Base-by-base conservation (phyloP, 2,329 filamentous ascomycete species). In the Aspergillus chevalieri region DNA sequence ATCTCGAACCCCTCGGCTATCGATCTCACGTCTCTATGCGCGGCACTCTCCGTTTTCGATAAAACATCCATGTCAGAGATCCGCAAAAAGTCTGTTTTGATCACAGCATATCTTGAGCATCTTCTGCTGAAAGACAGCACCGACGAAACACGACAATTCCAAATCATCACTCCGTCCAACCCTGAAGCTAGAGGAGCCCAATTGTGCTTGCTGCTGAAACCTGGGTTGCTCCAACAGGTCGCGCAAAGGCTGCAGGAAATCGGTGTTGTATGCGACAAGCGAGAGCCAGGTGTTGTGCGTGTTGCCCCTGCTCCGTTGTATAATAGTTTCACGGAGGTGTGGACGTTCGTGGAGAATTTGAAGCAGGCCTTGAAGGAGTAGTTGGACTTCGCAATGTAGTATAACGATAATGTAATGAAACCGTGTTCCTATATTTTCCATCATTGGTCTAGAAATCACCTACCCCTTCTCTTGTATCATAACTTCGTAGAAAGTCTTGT, bases 231-330 rank as follows among this genome's bases (percentile, higher is more conserved):
- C 54, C 86, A 91, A n/a, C 65, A 66, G 6, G 82, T 94, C 3
- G 78, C 81, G 48, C 71, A 74, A 34, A 78, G 76, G 33, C 67
- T 95, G 42, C 82, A 87, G 57, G 76, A 81, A n/a, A 78, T 79
- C 0, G 86, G 85, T 1, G 84, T 93, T 2, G 79, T 93, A 3
- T 84, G 86, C 43, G 90, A 95, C 63, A 87, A 92, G 77, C 76
- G 89, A 49, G 87, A 87, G 68, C 89, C 90, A 1, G 84, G 89
- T 63, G 89, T 95, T 15, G 84, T 95, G 33, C 77, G 89, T 2
- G 83, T 93, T 0, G 88, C 89, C 1, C 89, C 90, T 1, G 84
- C 85, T 44, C 89, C 90, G 3, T 67, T 95, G 56, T 95, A 94
- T 68, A 91, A 91, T 63, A 83, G 79, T 1, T 94, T 86, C 65